A percentile compares a stretch with the other conserved stretches of the same genome.
Evolutionary conservation across 768 basidiomycete genomes (phyloP).

Genomic region (Boletus rubescentipes): DNA sequence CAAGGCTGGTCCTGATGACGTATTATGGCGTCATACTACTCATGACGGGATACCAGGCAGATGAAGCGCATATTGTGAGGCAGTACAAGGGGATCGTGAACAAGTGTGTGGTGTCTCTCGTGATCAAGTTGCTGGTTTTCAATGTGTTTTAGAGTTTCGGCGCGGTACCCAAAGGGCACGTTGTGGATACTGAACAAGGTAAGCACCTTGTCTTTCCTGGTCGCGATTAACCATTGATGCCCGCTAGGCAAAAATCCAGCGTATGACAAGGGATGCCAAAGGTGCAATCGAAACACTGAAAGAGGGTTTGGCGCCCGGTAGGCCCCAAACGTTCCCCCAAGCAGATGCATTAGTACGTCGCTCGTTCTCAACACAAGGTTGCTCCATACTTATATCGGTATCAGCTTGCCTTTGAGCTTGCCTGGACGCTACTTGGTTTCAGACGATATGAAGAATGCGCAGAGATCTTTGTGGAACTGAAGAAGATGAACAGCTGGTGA

Average conservation of each 20-base stretch:
- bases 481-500: slow-evolving; percentile 69
- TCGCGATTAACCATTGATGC: neutral
- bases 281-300: slow-evolving; percentile 63
- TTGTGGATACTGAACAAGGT: slow-evolving; percentile 76
- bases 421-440: slow-evolving; percentile 69
- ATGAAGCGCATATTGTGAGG: slow-evolving; percentile 60
- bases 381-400: neutral
- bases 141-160: slow-evolving; percentile 42
- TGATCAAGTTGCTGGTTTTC: neutral
- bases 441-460: slow-evolving; percentile 67
- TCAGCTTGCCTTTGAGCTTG: slow-evolving; percentile 76
- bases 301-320: slow-evolving; percentile 53
- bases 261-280: slow-evolving; percentile 67
- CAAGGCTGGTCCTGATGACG: slow-evolving; percentile 75
- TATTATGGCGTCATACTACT: slow-evolving; percentile 73
- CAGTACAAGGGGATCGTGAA: slow-evolving; percentile 67
- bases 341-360: slow-evolving; percentile 63
- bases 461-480: slow-evolving; percentile 61
- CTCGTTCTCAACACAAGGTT: too few relatives aligned
- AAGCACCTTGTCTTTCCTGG: slow-evolving; percentile 3
- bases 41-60: slow-evolving; percentile 72
- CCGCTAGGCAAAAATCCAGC: slow-evolving; percentile 65
- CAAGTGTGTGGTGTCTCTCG: slow-evolving; percentile 40
- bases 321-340: slow-evolving; percentile 58
- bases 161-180: slow-evolving; percentile 62